Evolutionary conservation across 108 stramenopile genomes (phyloP), one percentile per base, ranked within the genome.

Genomic region (Licmophora abbreviata): DNA sequence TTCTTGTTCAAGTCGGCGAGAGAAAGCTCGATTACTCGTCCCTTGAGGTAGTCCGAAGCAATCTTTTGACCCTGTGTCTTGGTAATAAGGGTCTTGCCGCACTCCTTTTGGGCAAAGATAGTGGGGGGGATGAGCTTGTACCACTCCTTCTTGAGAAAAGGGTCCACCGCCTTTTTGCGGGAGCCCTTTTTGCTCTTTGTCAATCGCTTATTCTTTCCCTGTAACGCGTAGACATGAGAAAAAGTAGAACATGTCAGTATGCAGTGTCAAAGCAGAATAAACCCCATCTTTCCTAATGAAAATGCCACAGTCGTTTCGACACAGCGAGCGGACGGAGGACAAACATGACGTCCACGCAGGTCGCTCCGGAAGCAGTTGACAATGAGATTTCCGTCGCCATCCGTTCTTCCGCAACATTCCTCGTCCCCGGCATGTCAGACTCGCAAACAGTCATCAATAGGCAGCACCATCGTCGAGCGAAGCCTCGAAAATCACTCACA

Each of bases 61-160:
- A 99, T 97, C 69, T 95, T 98, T 48, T 89, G 93, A 35, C 99
- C 99, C 56, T 79, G 74, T 54, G 97, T 99, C 64, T 95, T 88
- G 67, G 94, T 97, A 71, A 98, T 93, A 65, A 97, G 88, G 65
- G 99, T 98, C 76, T 95, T 97, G 43, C 99, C 99, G 47, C 80
- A 82, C 47, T 95, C 91, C 76, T 96, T 95, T 48, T 61, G 64
- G 40, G 79, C 64, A 64, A 99, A 99, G 68, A 97, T 88, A 29
- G 94, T 87, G 48, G 99, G 99, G 35, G 97, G 97, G 66, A 95
- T 73, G 54, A 99, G 85, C 66, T 91, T 88, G 95, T 99, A 99
- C 97, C 96, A 97, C 70, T 99, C 98, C 82, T 99, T 99, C 60
- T 85, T 92, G 45, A 74, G 60, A 88, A 99, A 98, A 63, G 99